phyloP scores from a whole-genome alignment of 306 rosid species.

The Corylus avellana region DNA sequence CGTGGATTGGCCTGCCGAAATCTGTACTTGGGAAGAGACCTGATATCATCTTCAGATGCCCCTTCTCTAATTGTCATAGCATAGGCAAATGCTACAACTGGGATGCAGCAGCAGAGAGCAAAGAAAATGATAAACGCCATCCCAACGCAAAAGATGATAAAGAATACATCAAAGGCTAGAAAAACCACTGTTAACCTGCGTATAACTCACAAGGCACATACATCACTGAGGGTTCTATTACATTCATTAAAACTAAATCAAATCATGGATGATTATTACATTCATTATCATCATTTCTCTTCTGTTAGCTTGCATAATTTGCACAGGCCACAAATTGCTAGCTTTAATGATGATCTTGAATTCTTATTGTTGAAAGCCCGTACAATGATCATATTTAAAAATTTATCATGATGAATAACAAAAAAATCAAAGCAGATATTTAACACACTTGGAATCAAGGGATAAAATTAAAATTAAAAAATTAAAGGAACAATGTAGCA shows the following conservation, averaged over 20 bases:
- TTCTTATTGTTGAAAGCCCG: background rate
- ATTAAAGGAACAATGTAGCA: background rate
- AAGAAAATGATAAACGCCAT: slow-evolving; percentile 70
- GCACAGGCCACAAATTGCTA: background rate
- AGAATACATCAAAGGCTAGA: slow-evolving; percentile 80
- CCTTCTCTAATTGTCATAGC: slow-evolving; percentile 76
- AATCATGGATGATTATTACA: background rate
- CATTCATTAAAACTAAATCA: slow-evolving; percentile 2
- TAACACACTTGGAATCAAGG: background rate
- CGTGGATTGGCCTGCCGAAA: slow-evolving; percentile 52
- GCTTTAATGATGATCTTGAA: background rate
- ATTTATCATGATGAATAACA: background rate
- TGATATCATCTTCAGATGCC: slow-evolving; percentile 80
- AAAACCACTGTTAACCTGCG: slow-evolving; percentile 90
- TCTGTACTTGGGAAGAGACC: slow-evolving; percentile 68
- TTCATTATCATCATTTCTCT: background rate
- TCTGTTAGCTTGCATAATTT: background rate
- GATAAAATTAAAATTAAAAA: background rate
- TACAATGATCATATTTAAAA: background rate
- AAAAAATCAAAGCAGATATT: background rate
- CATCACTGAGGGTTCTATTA: slow-evolving; percentile 8
- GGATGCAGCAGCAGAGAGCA: slow-evolving; percentile 71
- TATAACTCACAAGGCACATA: slow-evolving; percentile 19
- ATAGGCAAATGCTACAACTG: slow-evolving; percentile 69
- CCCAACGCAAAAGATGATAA: slow-evolving; percentile 75